Evolutionary conservation across 176 grass and related monocot genomes (phyloP), one percentile per base, ranked within the genome.

Genomic region (Aechmea fasciata): DNA sequence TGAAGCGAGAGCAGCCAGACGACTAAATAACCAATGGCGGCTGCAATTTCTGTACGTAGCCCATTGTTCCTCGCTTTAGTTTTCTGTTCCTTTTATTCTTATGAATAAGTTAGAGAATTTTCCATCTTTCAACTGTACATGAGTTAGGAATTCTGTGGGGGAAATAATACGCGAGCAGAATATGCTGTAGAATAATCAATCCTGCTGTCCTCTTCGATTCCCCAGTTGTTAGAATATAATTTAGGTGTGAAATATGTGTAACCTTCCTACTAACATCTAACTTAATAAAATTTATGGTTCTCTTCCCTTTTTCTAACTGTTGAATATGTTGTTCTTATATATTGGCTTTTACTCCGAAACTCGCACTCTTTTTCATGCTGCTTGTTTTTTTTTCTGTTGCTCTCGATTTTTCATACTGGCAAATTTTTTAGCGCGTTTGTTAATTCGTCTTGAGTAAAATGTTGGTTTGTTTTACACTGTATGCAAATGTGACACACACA

Each of bases 1-100:
- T 88, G 61, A 99, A 90, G 72, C 81, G 77, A 51, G 81, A 78
- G 47, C 77, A 87, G 63, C 69, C 76, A 71, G 79, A 97, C 14
- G 50, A 73, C 71, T 78, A 19, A 87, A 57, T 6, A 67, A 61
- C 72, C 82, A 83, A 82, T 51, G 28, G 71, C 15, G 9, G 63
- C 68, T 29, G 64, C 25, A 57, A 53, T 72, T 7, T 66, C 13
- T 88, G 87, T 85, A 80, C 65, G 81, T 79, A 89, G 71, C 69
- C 72, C 62, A 70, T 52, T 72, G 41, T 49, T 72, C 79, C 69
- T 57, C 65, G 63, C 22, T 9, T 24, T 20, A 33, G 55, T 52
- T 78, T 78, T 76, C 22, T 13, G 13, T 20, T 23, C 55, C 62
- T 78, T 83, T 22, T 47, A 68, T 74, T 85, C 48, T 73, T 74